Base-by-base conservation (phyloP, 306 rosid genomes). In the Neltuma alba region DNA sequence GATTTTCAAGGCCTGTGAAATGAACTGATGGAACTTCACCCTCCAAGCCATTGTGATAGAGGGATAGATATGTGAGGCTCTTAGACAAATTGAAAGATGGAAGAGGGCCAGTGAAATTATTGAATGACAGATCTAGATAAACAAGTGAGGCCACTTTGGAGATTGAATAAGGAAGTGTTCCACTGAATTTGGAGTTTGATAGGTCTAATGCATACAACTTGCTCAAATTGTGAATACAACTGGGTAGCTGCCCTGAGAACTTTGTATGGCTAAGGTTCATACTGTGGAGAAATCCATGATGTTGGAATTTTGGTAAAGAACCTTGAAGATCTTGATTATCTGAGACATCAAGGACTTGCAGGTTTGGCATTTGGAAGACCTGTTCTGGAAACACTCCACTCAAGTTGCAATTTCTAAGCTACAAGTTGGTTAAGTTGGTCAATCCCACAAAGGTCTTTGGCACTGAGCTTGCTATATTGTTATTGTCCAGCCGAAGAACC, bases 61-160 rank as follows among this genome's bases (percentile, higher is more conserved):
- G 68, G 3, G 86, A 67, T 5, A 86, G 28, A 28, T 76, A 27
- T 52, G 12, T 76, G 12, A 86, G 83, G 7, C 64, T 50, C 42
- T 64, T 79, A 20, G 74, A 64, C 66, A 30, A 34, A 8, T 25
- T 70, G 15, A 84, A 54, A 44, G 82, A 81, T 66, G 90, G 86
- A 64, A 87, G 20, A 6, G 62, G 50, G 5, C 88, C 84, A 1
- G 1, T 73, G 52, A 84, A 87, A 2, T 33, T 61, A 31, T 87
- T 85, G 18, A 20, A 50, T 23, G 83, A 84, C 11, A 87, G 30
- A 37, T 82, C 85, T 41, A 84, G n/a, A 31, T 76, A 31, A 80
- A 30, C 77, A 27, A 87, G 78, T 44, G 70, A 38, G 9, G 75
- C 74, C 52, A 82, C 81, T 4, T 65, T 4, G 52, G 65, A 40